Percentiles rank a stretch among this genome's conserved stretches.
phyloP scores from a whole-genome alignment of 2,329 filamentous ascomycete species.

The Botryotinia narcissicola region DNA sequence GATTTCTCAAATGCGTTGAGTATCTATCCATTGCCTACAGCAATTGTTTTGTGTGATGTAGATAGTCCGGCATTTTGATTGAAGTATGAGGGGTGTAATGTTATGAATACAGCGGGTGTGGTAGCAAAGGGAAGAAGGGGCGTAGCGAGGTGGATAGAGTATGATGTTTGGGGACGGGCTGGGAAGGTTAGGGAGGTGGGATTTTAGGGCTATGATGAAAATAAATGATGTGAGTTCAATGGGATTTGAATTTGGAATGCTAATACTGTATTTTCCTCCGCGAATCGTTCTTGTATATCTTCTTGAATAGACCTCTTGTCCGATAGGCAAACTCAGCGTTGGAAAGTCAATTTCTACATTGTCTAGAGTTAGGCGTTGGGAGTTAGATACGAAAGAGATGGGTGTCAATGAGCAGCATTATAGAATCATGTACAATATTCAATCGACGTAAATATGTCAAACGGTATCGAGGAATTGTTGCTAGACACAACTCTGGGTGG shows the following conservation, averaged over 20 bases:
- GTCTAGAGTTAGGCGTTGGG: neutral
- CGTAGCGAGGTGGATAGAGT: conserved; percentile 83
- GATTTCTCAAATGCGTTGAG: conserved; percentile 75
- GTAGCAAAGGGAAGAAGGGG: conserved; percentile 67
- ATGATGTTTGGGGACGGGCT: conserved; percentile 53
- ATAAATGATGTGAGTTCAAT: neutral
- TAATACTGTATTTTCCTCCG: neutral
- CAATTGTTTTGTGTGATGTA: conserved; percentile 77
- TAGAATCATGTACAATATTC: neutral
- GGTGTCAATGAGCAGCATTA: neutral
- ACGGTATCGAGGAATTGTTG: neutral
- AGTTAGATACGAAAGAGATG: neutral
- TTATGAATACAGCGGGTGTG: conserved; percentile 85
- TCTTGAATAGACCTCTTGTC: neutral
- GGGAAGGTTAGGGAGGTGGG: conserved; percentile 36
- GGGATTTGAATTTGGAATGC: neutral
- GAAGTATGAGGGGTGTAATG: conserved; percentile 92
- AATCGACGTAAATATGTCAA: neutral
- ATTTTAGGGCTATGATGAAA: conserved; percentile 27
- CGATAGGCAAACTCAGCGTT: neutral
- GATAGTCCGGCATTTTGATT: conserved; percentile 80
- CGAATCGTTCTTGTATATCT: neutral
- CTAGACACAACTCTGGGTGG: neutral
- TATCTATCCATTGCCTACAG: conserved; percentile 84
- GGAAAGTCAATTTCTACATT: neutral